A percentile compares a stretch with the other conserved stretches of the same genome.
These are phyloP conservation scores for Leptosphaerulina australis DNA, from an alignment of 2,329 filamentous ascomycete species.

Conservation along the genomic window DNA sequence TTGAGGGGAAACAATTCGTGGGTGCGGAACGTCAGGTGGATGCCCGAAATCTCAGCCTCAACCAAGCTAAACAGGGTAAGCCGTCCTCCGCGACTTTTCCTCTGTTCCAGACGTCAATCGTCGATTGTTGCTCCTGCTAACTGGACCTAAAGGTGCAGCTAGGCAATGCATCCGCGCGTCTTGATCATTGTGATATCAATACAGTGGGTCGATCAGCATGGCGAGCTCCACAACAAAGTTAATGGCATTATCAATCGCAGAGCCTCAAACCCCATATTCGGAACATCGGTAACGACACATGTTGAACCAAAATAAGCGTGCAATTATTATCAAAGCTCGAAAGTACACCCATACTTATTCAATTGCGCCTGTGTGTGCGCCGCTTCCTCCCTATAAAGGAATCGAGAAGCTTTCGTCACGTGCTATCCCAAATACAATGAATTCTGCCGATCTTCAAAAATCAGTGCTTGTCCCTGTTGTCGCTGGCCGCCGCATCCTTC, in stretches of 20 bases:
- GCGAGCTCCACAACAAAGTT: slow-evolving; percentile 22
- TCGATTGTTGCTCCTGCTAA: slow-evolving; percentile 16
- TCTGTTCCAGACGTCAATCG: slow-evolving; percentile 15
- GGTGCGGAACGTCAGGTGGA: slow-evolving; percentile 30
- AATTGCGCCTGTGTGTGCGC: slow-evolving; percentile 1
- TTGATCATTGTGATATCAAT: slow-evolving; percentile 33
- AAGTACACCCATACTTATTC: slow-evolving; percentile 4
- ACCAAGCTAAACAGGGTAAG: slow-evolving; percentile 25
- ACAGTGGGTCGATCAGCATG: slow-evolving; percentile 28
- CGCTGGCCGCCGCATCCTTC: slow-evolving; percentile 32
- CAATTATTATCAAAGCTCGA: slow-evolving; percentile 10
- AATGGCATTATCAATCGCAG: slow-evolving; percentile 19
- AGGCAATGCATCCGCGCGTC: slow-evolving; percentile 29
- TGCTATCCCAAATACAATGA: slow-evolving; percentile 13
- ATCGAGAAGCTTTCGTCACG: slow-evolving; percentile 4
- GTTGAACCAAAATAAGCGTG: neutral
- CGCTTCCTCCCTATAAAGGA: neutral
- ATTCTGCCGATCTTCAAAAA: slow-evolving; percentile 11
- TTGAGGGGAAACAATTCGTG: slow-evolving; percentile 21
- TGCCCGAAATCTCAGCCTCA: slow-evolving; percentile 33
- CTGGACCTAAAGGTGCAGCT: slow-evolving; percentile 15
- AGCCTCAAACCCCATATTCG: slow-evolving; percentile 17
- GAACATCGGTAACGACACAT: slow-evolving; percentile 14
- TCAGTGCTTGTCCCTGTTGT: slow-evolving; percentile 23
- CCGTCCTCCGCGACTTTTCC: slow-evolving; percentile 20